These are phyloP conservation scores for Xylogone sp. DNA, from an alignment of 2,329 filamentous ascomycete genomes.

Conservation along the genomic window DNA sequence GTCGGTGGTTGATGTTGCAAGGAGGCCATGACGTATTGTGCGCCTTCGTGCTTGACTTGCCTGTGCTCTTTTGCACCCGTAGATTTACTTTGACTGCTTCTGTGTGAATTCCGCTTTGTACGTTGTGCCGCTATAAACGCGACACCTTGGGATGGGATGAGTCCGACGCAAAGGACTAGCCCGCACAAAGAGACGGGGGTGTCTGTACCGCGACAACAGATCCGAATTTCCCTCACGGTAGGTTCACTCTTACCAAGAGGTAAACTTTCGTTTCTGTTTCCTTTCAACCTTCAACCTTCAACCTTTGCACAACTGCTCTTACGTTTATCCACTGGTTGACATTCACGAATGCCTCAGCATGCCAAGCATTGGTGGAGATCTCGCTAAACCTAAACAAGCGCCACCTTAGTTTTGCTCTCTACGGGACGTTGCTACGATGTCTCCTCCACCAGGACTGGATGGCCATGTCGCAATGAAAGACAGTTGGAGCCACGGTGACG, in stretches of 20 bases:
- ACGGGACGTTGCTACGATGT: neutral
- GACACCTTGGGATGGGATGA: neutral
- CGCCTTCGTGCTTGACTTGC: neutral
- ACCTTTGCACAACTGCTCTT: neutral
- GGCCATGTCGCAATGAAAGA: conserved; percentile 37
- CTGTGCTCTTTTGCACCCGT: neutral
- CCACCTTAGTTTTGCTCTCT: conserved; percentile 1
- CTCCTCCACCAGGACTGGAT: neutral
- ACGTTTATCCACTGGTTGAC: neutral
- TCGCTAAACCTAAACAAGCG: conserved; percentile 2
- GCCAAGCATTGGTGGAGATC: neutral
- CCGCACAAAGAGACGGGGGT: neutral
- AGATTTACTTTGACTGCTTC: neutral
- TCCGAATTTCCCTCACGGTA: conserved; percentile 6
- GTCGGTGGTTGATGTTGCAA: neutral
- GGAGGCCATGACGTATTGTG: neutral
- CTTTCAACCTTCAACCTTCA: conserved; percentile 3
- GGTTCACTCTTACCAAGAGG: conserved; percentile 7
- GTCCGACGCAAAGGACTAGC: neutral
- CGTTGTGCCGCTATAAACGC: neutral
- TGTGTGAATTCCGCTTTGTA: neutral
- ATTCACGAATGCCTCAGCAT: neutral
- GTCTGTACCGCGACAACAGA: neutral
- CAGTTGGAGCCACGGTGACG: conserved; percentile 36
- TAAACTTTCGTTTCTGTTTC: conserved; percentile 2